Conservation (phyloP, 768 basidiomycete species). For the Crassisporium funariophilum region DNA sequence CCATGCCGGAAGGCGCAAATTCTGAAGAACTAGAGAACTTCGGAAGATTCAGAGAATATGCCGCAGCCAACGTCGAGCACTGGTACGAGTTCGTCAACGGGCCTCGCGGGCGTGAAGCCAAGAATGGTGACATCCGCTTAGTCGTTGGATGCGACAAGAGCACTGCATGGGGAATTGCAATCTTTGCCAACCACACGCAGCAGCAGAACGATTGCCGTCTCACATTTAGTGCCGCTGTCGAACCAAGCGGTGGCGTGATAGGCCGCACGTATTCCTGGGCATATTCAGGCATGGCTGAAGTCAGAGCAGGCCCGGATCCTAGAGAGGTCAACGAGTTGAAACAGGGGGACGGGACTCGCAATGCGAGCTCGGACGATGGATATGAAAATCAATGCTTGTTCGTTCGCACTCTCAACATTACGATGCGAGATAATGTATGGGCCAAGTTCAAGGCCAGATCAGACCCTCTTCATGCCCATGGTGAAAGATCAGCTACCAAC, state of each 20-base stretch:
- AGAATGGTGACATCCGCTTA: slow-evolving; percentile 20
- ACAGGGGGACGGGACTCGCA: background rate
- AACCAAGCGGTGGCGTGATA: background rate
- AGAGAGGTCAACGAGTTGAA: background rate
- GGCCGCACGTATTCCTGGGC: slow-evolving; percentile 1
- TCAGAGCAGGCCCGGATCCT: slow-evolving; percentile 1
- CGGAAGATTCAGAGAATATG: slow-evolving; percentile 5
- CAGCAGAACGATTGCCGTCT: background rate
- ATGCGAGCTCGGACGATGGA: background rate
- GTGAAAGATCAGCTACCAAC: no score
- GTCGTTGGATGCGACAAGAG: slow-evolving; percentile 19
- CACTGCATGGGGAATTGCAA: slow-evolving; percentile 15
- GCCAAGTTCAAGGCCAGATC: no score
- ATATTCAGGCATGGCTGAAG: slow-evolving; percentile 6
- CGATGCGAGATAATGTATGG: slow-evolving; percentile 5
- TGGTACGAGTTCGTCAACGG: slow-evolving; percentile 20
- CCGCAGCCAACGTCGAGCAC: slow-evolving; percentile 7
- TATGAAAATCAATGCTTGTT: slow-evolving; percentile 14
- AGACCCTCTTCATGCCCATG: no score
- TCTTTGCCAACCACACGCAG: slow-evolving; percentile 1
- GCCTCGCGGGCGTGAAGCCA: slow-evolving; percentile 6
- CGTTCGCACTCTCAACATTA: slow-evolving; percentile 9
- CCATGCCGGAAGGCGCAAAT: slow-evolving; percentile 20
- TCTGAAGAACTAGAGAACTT: slow-evolving; percentile 12
- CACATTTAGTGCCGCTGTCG: background rate